Evolutionary conservation across 2,329 filamentous ascomycete species (phyloP).

Genomic region (Mariannaea sp.): DNA sequence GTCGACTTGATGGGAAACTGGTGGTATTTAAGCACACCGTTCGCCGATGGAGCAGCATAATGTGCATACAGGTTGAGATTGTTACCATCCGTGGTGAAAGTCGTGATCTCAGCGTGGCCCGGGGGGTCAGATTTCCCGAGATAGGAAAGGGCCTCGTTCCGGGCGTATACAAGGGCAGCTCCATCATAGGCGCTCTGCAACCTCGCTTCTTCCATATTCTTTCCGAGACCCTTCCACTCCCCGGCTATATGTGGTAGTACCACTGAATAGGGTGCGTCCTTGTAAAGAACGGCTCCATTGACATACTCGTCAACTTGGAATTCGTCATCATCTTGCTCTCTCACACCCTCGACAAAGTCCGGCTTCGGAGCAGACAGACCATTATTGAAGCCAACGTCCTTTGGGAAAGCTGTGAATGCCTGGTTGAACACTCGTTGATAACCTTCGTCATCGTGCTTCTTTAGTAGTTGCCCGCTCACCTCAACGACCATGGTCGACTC

Average conservation of each 20-base stretch:
- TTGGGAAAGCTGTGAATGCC: slow-evolving; percentile 29
- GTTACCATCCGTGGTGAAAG: slow-evolving; percentile 37
- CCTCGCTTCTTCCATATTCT: slow-evolving; percentile 22
- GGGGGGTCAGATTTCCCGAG: slow-evolving; percentile 23
- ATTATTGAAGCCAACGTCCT: slow-evolving; percentile 37
- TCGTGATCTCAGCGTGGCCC: slow-evolving; percentile 32
- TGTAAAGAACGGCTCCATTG: slow-evolving; percentile 27
- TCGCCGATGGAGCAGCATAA: slow-evolving; percentile 24
- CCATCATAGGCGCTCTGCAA: slow-evolving; percentile 34
- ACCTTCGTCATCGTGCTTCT: slow-evolving; percentile 7
- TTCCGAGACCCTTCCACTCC: slow-evolving; percentile 28
- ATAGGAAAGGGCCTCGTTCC: slow-evolving; percentile 33
- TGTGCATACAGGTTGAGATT: slow-evolving; percentile 36
- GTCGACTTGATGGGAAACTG: slow-evolving; percentile 24
- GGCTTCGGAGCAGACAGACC: slow-evolving; percentile 36
- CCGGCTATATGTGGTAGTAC: slow-evolving; percentile 38
- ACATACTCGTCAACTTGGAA: slow-evolving; percentile 21
- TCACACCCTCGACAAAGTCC: slow-evolving; percentile 37
- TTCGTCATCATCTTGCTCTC: slow-evolving; percentile 2
- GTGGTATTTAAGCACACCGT: slow-evolving; percentile 30
- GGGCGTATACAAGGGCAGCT: slow-evolving; percentile 36
- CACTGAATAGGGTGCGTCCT: slow-evolving; percentile 27
- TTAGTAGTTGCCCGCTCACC: slow-evolving; percentile 14
- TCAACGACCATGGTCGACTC: not conserved
- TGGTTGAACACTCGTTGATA: slow-evolving; percentile 15